Conservation (phyloP, 176 grass and related monocot species). For the Themeda triandra region DNA sequence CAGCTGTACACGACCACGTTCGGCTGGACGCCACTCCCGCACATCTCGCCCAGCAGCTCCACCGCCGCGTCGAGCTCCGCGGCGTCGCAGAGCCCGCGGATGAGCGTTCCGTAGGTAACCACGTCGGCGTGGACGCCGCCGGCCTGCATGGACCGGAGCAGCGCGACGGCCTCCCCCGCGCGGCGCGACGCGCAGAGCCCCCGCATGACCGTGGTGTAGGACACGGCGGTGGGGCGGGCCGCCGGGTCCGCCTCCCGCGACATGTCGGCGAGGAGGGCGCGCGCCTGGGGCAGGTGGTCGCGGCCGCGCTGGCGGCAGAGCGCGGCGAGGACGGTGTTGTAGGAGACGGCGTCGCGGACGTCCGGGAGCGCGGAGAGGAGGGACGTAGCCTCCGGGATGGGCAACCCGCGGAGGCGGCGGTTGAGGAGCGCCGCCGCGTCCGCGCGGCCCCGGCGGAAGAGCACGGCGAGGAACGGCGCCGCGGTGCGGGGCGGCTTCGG, state of each 20-base stretch:
- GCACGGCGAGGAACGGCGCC: conserved; percentile 30
- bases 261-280: conserved; percentile 48
- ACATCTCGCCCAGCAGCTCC: conserved; percentile 44
- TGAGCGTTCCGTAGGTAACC: conserved; percentile 44
- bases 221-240: conserved; percentile 28
- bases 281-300: conserved; percentile 18
- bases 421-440: conserved; percentile 32
- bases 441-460: conserved; percentile 26
- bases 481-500: not conserved
- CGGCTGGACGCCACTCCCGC: conserved; percentile 15
- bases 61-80: conserved; percentile 26
- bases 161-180: conserved; percentile 22
- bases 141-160: conserved; percentile 40
- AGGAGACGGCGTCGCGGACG: conserved; percentile 47
- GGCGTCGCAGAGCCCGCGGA: conserved; percentile 40
- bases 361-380: conserved; percentile 44
- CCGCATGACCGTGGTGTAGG: conserved; percentile 45
- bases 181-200: conserved; percentile 36
- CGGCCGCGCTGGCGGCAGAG: conserved; percentile 38
- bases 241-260: not conserved
- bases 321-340: conserved; percentile 51
- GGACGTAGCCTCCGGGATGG: not conserved
- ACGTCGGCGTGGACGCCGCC: conserved; percentile 37
- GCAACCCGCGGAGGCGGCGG: conserved; percentile 29
- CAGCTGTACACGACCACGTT: conserved; percentile 41